Evolutionary conservation across 2,329 filamentous ascomycete species (phyloP).

Genomic region (Microcyclosporella mali): DNA sequence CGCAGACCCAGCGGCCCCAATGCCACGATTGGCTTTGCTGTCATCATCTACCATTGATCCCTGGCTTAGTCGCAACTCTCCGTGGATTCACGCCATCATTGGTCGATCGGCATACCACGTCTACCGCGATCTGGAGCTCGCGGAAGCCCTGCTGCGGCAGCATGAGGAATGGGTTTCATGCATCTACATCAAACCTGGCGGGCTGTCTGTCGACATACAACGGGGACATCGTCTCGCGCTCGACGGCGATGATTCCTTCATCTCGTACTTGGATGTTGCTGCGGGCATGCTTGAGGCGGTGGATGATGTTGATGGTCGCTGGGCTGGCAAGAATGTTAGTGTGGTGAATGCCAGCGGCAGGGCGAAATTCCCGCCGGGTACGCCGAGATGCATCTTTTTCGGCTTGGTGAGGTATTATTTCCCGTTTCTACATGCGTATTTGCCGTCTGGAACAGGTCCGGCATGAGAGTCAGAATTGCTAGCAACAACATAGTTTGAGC

Average conservation of each 20-base stretch:
- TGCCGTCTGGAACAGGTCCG: no score
- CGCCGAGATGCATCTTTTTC: no score
- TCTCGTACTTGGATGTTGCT: slow-evolving; percentile 42
- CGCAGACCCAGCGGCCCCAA: no score
- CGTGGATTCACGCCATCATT: slow-evolving; percentile 19
- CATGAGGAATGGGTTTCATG: slow-evolving; percentile 35
- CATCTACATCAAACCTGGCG: slow-evolving; percentile 42
- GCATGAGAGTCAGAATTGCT: no score
- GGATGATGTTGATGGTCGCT: slow-evolving; percentile 1
- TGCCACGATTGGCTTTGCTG: slow-evolving; percentile 38
- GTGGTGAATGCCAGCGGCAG: slow-evolving; percentile 28
- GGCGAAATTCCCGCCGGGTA: slow-evolving; percentile 36
- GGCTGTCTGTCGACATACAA: slow-evolving; percentile 32
- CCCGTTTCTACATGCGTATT: no score
- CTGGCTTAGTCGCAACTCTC: slow-evolving; percentile 31
- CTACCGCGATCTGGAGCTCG: slow-evolving; percentile 34
- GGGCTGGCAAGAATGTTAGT: slow-evolving; percentile 18
- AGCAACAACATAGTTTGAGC: no score
- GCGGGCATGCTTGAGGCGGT: slow-evolving; percentile 47
- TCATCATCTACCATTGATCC: slow-evolving; percentile 41
- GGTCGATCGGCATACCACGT: slow-evolving; percentile 17
- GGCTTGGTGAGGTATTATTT: no score
- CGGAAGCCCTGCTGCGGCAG: slow-evolving; percentile 35
- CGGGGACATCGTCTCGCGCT: slow-evolving; percentile 40
- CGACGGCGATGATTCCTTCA: slow-evolving; percentile 33